Evolutionary conservation across 2,329 filamentous ascomycete species (phyloP).

Genomic region (Orbilia brochopaga): DNA sequence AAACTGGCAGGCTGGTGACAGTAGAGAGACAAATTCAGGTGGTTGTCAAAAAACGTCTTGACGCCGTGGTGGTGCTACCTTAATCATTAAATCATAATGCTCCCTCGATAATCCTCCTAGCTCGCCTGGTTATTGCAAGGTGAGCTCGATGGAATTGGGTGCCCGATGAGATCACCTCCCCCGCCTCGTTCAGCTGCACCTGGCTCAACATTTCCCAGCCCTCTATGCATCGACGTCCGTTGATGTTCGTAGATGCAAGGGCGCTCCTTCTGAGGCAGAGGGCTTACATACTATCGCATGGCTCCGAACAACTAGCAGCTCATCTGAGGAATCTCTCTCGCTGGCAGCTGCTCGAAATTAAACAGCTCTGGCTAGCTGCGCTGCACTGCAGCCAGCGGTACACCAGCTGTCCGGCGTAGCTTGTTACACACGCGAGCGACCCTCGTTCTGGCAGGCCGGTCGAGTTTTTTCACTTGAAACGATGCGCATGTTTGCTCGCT

Average conservation of each 20-base stretch:
- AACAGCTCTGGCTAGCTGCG: not conserved
- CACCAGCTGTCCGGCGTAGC: slow-evolving; percentile 21
- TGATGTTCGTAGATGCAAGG: slow-evolving; percentile 40
- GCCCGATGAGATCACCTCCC: slow-evolving; percentile 16
- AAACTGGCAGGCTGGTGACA: not conserved
- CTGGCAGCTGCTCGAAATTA: not conserved
- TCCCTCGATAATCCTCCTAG: slow-evolving; percentile 7
- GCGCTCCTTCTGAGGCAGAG: slow-evolving; percentile 6
- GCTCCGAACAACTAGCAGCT: slow-evolving; percentile 2
- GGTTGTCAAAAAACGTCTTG: not conserved
- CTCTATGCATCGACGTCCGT: slow-evolving; percentile 22
- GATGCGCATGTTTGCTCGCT: slow-evolving; percentile 39
- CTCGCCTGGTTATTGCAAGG: slow-evolving; percentile 1
- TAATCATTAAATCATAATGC: too few species aligned
- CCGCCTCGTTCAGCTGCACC: slow-evolving; percentile 19
- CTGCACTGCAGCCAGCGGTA: not conserved
- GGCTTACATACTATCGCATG: slow-evolving; percentile 44
- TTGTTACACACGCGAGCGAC: slow-evolving; percentile 29
- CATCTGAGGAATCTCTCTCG: not conserved
- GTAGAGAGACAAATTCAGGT: not conserved
- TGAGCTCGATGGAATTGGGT: slow-evolving; percentile 9
- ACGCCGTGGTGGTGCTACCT: not conserved
- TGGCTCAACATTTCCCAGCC: slow-evolving; percentile 20
- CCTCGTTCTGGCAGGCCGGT: slow-evolving; percentile 44
- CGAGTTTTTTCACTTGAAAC: slow-evolving; percentile 45